Base-by-base conservation (phyloP, 768 basidiomycete genomes). In the Kwoniella europaea region DNA sequence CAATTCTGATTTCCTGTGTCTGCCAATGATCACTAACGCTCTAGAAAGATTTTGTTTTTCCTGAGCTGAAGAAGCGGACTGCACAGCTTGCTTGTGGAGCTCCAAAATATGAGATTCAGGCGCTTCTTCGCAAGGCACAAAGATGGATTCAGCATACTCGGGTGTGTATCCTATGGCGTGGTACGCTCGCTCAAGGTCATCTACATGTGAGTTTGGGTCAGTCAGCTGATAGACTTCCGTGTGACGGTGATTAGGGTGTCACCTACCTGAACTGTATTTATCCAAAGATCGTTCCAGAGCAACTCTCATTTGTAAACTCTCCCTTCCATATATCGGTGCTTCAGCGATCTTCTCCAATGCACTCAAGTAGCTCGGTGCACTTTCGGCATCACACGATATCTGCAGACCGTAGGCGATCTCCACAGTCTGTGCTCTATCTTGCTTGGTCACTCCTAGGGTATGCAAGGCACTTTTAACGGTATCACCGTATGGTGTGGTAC, bases 21-120 rank as follows among this genome's bases (percentile, higher is more conserved):
- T 69, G 0, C 76, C 76, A 18, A 81, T 67, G 15, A 77, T 12
- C 15, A 54, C 24, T 13, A 81, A 62, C 10, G 79, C 77, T n/a
- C 65, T 16, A 15, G 69, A 29, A 5, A 79, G 22, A 10, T 67
- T 65, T 6, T 35, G 44, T n/a, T 73, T 68, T 41, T 74, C 73
- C 13, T 35, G 59, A 9, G 71, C 15, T 15, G 63, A 42, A 2
- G 63, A 60, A 2, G 74, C 68, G 9, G 71, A 53, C 52, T 71
- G 67, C 24, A 73, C 61, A 22, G 77, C 76, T n/a, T 46, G 66
- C 59, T 78, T 78, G 67, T 77, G 74, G 46, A 81, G 35, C 2
- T 69, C 54, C 16, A 79, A 63, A 35, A 81, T 71, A 54, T 79
- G 73, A 20, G 71, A 62, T 6, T 81, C 79, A 3, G 79, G 79